Conservation (phyloP, 2,329 filamentous ascomycete genomes). For the Malbranchea cinnamomea region DNA sequence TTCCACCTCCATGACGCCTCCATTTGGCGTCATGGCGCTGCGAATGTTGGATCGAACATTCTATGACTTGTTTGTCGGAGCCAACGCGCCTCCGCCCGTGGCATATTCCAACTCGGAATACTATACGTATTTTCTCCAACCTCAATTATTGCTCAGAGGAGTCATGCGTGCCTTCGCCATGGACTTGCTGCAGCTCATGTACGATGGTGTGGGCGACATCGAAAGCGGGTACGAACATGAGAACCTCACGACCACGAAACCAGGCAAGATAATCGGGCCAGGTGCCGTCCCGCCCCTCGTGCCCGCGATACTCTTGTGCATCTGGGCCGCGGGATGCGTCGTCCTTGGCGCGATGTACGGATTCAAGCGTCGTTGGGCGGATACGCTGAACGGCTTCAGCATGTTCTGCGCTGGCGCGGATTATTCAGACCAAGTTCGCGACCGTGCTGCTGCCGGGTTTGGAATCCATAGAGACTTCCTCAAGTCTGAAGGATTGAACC, state of each 20-base stretch:
- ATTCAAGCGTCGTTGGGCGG: slow-evolving; percentile 7
- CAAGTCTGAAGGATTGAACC: not conserved
- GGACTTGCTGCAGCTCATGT: slow-evolving; percentile 6
- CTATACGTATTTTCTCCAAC: not conserved
- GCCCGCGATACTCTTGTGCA: slow-evolving; percentile 3
- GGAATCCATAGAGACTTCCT: not conserved
- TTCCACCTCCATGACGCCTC: not conserved
- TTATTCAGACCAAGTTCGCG: slow-evolving; percentile 1
- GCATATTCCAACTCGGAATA: not conserved
- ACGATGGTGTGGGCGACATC: slow-evolving; percentile 1
- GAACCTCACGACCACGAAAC: slow-evolving; percentile 3
- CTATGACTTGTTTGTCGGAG: slow-evolving; percentile 1
- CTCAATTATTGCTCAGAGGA: not conserved
- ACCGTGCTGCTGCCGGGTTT: not conserved
- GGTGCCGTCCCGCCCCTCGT: slow-evolving; percentile 4
- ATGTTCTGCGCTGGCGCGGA: slow-evolving; percentile 8
- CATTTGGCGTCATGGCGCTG: not conserved
- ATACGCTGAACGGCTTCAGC: slow-evolving; percentile 8
- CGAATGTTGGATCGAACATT: not conserved
- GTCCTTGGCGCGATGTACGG: slow-evolving; percentile 7
- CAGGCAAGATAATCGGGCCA: slow-evolving; percentile 4
- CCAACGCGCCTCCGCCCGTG: not conserved
- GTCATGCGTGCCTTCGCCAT: slow-evolving; percentile 6
- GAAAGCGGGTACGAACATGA: not conserved
- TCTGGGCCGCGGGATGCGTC: slow-evolving; percentile 7